Evolutionary conservation across 78 protist species (phyloP), one percentile per base, ranked within the genome.

Genomic region (Speleostelium caveatum): DNA sequence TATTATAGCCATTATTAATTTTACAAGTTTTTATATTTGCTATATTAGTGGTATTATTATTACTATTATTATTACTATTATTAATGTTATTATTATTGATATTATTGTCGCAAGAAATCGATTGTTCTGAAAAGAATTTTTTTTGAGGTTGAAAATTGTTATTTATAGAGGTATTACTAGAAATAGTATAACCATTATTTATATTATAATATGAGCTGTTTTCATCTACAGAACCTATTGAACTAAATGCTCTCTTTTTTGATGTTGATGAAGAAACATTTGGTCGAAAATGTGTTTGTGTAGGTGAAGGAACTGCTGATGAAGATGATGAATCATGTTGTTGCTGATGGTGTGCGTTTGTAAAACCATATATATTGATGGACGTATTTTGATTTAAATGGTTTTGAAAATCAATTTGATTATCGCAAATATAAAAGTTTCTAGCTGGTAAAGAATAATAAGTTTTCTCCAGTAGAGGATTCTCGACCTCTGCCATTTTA

Each of bases 131-230:
- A 14, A 28, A 3, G 3, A 28, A 60, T 24, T 60, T 35, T 30
- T 19, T 61, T 61, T 28, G 68, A n/a, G 68, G n/a, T n/a, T n/a
- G n/a, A n/a, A n/a, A n/a, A n/a, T n/a, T n/a, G n/a, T n/a, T n/a
- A n/a, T n/a, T n/a, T n/a, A n/a, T n/a, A n/a, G n/a, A n/a, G n/a
- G 26, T 32, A 32, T 61, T 61, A 19, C 68, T 61, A 12, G 68
- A 39, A 22, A 61, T 61, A 61, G 26, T 32, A 32, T 61, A 61
- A 30, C 68, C 68, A 32, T 61, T 61, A 61, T 17, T 61, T 61
- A 61, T 32, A 32, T 32, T 51, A 51, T 51, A 21, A 51, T 51
- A 21, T 19, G 12, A 21, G 17, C 17, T 35, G 32, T 28, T 28
- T 8, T 61, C 68, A 19, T 32, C 68, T n/a, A n/a, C n/a, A n/a